phyloP scores from a whole-genome alignment of 2,329 filamentous ascomycete species.

The Aspergillus cejpii region DNA sequence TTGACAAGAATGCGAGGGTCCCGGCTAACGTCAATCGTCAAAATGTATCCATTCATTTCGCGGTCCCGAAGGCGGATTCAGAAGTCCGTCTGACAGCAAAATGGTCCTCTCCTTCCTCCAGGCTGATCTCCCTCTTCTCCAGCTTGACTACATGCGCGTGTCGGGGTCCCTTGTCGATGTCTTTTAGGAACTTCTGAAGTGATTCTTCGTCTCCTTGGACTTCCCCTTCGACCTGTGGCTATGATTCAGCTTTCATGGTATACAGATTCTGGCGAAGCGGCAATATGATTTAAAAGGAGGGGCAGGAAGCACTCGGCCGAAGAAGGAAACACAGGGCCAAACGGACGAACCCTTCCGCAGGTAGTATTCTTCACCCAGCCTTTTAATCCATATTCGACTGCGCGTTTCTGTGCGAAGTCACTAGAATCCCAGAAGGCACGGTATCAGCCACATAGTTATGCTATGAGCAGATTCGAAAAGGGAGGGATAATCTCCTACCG shows the following conservation, averaged over 20 bases:
- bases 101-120: slow-evolving; percentile 59
- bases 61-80: slow-evolving; percentile 22
- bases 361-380: slow-evolving; percentile 46
- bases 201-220: slow-evolving; percentile 66
- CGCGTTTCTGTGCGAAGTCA: slow-evolving; percentile 42
- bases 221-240: slow-evolving; percentile 72
- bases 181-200: slow-evolving; percentile 64
- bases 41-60: slow-evolving; percentile 1
- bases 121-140: slow-evolving; percentile 60
- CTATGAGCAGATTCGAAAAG: slow-evolving; percentile 4
- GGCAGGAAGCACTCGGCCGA: too few species aligned
- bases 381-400: slow-evolving; percentile 39
- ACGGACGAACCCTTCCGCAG: slow-evolving; percentile 38
- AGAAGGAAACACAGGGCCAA: neutral
- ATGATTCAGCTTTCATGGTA: neutral
- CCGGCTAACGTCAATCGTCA: neutral
- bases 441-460: neutral
- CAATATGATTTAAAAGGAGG: too few species aligned
- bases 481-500: slow-evolving; percentile 19
- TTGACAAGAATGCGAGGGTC: too few species aligned
- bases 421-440: slow-evolving; percentile 12
- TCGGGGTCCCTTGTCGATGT: slow-evolving; percentile 67
- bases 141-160: slow-evolving; percentile 67
- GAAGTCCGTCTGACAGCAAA: slow-evolving; percentile 50
- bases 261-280: too few species aligned